Evolutionary conservation across 2,329 filamentous ascomycete species (phyloP).

Genomic region (Aotearoamyces nothofagi): DNA sequence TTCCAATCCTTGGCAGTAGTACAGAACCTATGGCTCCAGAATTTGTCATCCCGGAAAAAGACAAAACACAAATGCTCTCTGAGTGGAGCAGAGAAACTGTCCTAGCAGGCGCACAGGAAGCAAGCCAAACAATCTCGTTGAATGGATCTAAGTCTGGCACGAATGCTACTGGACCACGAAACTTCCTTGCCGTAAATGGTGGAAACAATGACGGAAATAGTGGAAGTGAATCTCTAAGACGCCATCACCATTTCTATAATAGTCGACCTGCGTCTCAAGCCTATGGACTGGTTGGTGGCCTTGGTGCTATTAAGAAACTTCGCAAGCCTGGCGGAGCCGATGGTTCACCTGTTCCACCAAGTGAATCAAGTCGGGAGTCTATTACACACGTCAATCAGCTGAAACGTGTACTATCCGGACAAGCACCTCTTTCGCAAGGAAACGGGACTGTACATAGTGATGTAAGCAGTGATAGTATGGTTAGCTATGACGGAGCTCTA

Average conservation of each 20-base stretch:
- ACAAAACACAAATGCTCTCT: slow-evolving; percentile 61
- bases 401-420: slow-evolving; percentile 43
- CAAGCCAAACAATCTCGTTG: slow-evolving; percentile 57
- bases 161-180: slow-evolving; percentile 25
- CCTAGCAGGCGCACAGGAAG: slow-evolving; percentile 51
- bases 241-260: slow-evolving; percentile 14
- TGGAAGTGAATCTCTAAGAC: slow-evolving; percentile 28
- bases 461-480: slow-evolving; percentile 50
- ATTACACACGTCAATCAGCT: slow-evolving; percentile 49
- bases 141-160: slow-evolving; percentile 59
- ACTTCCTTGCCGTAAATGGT: slow-evolving; percentile 44
- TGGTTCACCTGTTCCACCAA: slow-evolving; percentile 26
- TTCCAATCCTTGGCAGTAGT: slow-evolving; percentile 41
- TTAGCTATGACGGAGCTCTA: slow-evolving; percentile 53
- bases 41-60: slow-evolving; percentile 41
- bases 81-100: slow-evolving; percentile 70
- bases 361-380: slow-evolving; percentile 29
- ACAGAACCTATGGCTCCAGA: slow-evolving; percentile 20
- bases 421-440: slow-evolving; percentile 22
- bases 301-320: slow-evolving; percentile 25
- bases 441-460: slow-evolving; percentile 30
- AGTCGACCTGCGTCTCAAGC: slow-evolving; percentile 15
- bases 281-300: slow-evolving; percentile 16
- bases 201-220: slow-evolving; percentile 25
- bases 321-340: slow-evolving; percentile 38